Evolutionary conservation across 129 eudicot species (phyloP), one percentile per base, ranked within the genome.

Genomic region (Arctium minus): DNA sequence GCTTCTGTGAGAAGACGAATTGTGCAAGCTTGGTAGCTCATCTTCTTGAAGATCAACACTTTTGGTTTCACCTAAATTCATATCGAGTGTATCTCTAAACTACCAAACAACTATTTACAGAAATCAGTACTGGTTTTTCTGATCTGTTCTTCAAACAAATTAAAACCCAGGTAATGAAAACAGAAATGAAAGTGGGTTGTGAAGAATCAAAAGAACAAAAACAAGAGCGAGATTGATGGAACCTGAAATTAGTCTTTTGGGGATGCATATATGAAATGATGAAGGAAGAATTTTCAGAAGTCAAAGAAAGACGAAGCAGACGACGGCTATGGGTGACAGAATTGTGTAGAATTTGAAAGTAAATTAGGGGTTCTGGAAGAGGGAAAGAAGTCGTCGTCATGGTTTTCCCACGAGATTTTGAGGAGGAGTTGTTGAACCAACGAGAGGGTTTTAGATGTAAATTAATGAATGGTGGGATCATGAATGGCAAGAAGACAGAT

Each of bases 1-100:
- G 76, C 97, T 85, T 64, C 86, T 67, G 22, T 30, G 70, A 44
- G 97, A 90, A 2, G 90, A 90, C 0, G 91, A 86, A 35, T 76
- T 73, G 12, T 70, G 33, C 22, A 80, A 80, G 33, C 48, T 46
- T 65, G 75, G 81, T 46, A 71, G 44, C 10, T 18, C 72, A 1
- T 60, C 56, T 72, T 36, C 39, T n/a, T 31, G 80, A 67, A 76
- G 35, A 79, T 70, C 85, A 15, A 62, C 92, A 44, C 70, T 76
- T 12, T 83, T 77, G 78, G 79, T 7, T 32, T 73, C 87, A 73
- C 73, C 81, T 32, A 87, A 68, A 48, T 73, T 90, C 98, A 92
- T 90, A 80, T 82, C 81, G 37, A 78, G 68, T 0, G 74, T 38
- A 74, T 65, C 77, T 18, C 30, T 60, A 60, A 70, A 48, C 68